phyloP scores from a whole-genome alignment of 352 stramenopile species.

The Globisporangium orthogonon region DNA sequence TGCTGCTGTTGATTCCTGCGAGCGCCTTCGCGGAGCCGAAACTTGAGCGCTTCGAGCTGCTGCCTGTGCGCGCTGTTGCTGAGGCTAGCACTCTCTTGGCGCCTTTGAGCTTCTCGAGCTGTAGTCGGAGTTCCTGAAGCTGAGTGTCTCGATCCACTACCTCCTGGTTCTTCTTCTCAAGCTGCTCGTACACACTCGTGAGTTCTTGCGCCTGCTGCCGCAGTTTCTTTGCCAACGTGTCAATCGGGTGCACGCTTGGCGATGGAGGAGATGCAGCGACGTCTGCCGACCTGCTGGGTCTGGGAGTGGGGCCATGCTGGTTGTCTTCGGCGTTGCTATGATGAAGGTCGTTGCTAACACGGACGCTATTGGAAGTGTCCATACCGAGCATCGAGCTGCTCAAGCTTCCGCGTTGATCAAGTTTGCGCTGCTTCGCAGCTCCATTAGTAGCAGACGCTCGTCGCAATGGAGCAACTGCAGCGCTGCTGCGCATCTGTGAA shows the following conservation, averaged over 20 bases:
- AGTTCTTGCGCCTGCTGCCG: constrained; percentile 63
- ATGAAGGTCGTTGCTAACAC: not conserved
- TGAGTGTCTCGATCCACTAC: constrained; percentile 31
- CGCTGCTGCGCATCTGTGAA: not conserved
- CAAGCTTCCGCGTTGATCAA: not conserved
- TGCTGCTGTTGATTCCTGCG: not conserved
- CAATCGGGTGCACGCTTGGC: constrained; percentile 39
- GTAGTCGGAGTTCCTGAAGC: constrained; percentile 30
- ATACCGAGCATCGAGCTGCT: not conserved
- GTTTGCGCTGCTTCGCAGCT: not conserved
- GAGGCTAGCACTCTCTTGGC: not conserved
- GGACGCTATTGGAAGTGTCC: not conserved
- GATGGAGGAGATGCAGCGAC: not conserved
- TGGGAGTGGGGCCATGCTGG: not conserved
- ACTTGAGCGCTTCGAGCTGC: not conserved
- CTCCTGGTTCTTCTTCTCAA: constrained; percentile 46
- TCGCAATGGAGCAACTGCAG: not conserved
- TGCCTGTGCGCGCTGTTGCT: not conserved
- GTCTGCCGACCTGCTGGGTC: not conserved
- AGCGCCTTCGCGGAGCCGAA: not conserved
- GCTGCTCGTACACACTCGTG: constrained; percentile 60
- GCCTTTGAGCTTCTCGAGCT: constrained; percentile 35
- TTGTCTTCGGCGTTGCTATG: not conserved
- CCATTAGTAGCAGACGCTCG: not conserved
- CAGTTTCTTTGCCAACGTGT: constrained; percentile 69